Conservation (phyloP, 768 basidiomycete species). For the Cubamyces sp. region DNA sequence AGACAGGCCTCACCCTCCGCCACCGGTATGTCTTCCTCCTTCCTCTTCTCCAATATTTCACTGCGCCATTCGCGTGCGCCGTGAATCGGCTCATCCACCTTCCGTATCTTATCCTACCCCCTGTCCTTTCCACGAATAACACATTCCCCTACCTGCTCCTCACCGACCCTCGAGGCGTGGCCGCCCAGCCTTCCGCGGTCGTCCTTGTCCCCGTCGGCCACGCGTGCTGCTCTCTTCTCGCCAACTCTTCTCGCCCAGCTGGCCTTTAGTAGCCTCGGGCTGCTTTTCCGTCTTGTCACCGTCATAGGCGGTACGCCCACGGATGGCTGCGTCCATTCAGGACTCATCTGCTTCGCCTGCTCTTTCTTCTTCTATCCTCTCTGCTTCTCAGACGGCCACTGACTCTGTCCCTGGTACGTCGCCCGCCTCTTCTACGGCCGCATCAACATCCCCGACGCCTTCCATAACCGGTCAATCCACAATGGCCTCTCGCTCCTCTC, state of each 20-base stretch:
- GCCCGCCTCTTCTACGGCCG: conserved; percentile 26
- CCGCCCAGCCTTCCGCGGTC: background rate
- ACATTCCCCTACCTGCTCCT: background rate
- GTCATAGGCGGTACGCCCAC: conserved; percentile 2
- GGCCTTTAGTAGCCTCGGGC: background rate
- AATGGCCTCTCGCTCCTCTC: conserved; percentile 7
- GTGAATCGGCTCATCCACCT: conserved; percentile 3
- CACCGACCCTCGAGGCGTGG: background rate
- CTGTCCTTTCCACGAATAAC: conserved; percentile 5
- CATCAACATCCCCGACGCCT: conserved; percentile 14
- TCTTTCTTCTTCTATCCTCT: conserved; percentile 18
- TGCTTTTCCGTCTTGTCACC: background rate
- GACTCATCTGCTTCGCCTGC: conserved; percentile 24
- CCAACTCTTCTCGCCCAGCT: background rate
- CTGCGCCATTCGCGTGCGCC: background rate
- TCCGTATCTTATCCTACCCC: conserved; percentile 6
- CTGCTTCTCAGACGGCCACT: conserved; percentile 26
- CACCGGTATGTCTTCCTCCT: conserved; percentile 13
- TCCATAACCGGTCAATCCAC: conserved; percentile 14
- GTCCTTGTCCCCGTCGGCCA: background rate
- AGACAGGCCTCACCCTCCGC: conserved; percentile 7
- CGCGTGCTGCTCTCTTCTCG: background rate
- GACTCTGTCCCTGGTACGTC: conserved; percentile 27
- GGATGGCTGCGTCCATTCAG: conserved; percentile 18
- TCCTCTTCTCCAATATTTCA: conserved; percentile 2